A percentile compares a stretch with the other conserved stretches of the same genome.
Evolutionary conservation across 1,139 yeast species (phyloP).

Genomic region (Sugiyamaella neomexicana): DNA sequence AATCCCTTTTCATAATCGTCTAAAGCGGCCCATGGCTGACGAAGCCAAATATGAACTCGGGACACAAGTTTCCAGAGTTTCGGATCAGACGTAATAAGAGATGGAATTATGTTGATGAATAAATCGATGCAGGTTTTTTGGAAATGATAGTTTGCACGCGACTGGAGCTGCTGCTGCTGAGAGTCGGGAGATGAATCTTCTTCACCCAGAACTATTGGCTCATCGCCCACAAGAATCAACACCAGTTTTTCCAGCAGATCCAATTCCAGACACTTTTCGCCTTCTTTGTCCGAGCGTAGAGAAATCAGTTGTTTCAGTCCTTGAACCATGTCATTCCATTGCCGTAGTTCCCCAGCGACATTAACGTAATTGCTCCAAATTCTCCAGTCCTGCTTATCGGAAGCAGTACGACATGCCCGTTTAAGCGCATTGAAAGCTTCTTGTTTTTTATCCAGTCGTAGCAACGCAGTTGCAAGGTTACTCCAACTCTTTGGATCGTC

Average conservation of each 20-base stretch:
- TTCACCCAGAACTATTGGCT: conserved; percentile 38
- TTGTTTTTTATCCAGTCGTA: conserved; percentile 60
- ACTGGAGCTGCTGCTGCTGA: conserved; percentile 29
- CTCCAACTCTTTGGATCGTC: conserved; percentile 88
- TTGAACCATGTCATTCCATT: conserved; percentile 83
- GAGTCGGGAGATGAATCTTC: conserved; percentile 27
- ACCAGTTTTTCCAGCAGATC: conserved; percentile 75
- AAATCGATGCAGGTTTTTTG: conserved; percentile 71
- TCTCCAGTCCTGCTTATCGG: conserved; percentile 74
- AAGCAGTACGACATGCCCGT: conserved; percentile 69
- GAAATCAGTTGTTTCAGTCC: conserved; percentile 68
- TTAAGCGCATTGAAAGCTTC: conserved; percentile 85
- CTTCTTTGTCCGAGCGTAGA: conserved; percentile 50
- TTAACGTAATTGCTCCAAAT: conserved; percentile 85
- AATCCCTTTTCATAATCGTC: conserved; percentile 87
- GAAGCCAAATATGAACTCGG: conserved; percentile 83
- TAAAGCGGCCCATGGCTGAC: conserved; percentile 82
- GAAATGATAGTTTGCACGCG: conserved; percentile 34
- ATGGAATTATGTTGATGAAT: conserved; percentile 64
- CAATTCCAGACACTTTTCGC: conserved; percentile 71
- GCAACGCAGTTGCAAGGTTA: conserved; percentile 81
- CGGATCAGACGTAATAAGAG: conserved; percentile 66
- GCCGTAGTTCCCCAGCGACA: conserved; percentile 75
- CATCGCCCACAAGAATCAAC: conserved; percentile 53
- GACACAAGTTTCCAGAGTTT: conserved; percentile 84